Evolutionary conservation across 2,329 filamentous ascomycete genomes (phyloP), one percentile per base, ranked within the genome.

Genomic region (Ceratocystis huliohia): DNA sequence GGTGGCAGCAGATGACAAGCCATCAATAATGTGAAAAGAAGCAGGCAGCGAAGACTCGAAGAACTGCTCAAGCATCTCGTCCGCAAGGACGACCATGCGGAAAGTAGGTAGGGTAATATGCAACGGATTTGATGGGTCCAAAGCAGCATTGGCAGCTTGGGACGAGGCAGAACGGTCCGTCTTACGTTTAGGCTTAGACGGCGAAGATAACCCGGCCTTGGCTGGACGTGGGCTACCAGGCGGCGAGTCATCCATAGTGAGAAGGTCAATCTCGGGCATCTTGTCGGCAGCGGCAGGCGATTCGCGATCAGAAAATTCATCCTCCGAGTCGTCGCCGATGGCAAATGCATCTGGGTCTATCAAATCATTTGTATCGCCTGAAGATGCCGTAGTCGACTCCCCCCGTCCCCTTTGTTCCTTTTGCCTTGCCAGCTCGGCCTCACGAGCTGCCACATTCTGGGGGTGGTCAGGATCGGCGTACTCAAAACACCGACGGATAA

Each of bases 41-140:
- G 89, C 86, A 0, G 93, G 91, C 77, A 97, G 96, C 50, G 91
- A 95, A 0, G 90, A 89, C 77, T 99, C 94, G 74, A 99, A 99
- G 77, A 99, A 99, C 71, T 95, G 89, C 73, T 99, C 93, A 5
- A 99, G 84, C 0, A 95, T 82, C 75, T 99, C 94, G 73, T 99
- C 94, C 56, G 94, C 94, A 6, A 99, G 84, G 8, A 99, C 89
- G 2, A 99, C 91, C 94, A 99, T 99, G 70, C 94, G 88, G 82
- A 99, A 99, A 0, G 94, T 99, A 0, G 94, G 94, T 1, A 99
- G 82, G 0, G 94, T 97, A 73, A 99, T 96, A 74, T 96, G 89
- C 0, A 99, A 82, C 5, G 94, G 94, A 69, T 96, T 93, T 30
- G 91, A 87, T 2, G 94, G 94, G 73, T 99, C 92, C 3, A 99